Conservation (phyloP, 225 moss, liverwort and hornwort genomes). For the Pseudisothecium myosuroides region DNA sequence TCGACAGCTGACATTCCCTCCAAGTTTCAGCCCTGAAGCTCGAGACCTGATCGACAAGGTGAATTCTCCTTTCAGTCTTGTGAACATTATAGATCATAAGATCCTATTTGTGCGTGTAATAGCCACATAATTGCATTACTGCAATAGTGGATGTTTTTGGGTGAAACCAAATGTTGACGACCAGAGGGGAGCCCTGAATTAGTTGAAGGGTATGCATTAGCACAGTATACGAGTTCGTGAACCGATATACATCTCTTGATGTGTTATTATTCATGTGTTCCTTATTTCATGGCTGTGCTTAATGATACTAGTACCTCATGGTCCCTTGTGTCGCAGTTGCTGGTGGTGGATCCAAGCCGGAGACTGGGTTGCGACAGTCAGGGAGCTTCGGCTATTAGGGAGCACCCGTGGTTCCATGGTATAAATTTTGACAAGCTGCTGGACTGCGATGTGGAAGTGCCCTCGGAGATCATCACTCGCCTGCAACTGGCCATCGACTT, state of each 20-base stretch:
- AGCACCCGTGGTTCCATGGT: conserved; percentile 42
- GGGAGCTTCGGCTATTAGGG: conserved; percentile 14
- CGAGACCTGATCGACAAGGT: conserved; percentile 17
- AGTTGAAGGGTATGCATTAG: not conserved
- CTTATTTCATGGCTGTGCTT: not conserved
- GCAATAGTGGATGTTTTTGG: not conserved
- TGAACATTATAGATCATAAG: not conserved
- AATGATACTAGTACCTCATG: not conserved
- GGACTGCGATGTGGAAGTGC: conserved; percentile 22
- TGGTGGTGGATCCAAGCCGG: conserved; percentile 25
- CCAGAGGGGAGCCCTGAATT: not conserved
- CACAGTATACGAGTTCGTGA: not conserved
- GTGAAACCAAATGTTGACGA: not conserved
- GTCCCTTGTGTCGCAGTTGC: conserved; percentile 11
- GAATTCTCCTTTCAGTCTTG: not conserved
- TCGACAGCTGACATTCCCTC: conserved; percentile 28
- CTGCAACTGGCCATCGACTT: conserved; percentile 40
- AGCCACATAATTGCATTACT: not conserved
- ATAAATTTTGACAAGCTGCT: conserved; percentile 30
- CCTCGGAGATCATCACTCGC: conserved; percentile 28
- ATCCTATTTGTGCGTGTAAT: not conserved
- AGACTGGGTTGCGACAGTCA: conserved; percentile 37
- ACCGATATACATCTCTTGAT: not conserved
- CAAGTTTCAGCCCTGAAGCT: conserved; percentile 28
- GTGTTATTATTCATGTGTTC: not conserved